phyloP scores from a whole-genome alignment of 2,329 filamentous ascomycete species.

The Byssochlamys sp. region DNA sequence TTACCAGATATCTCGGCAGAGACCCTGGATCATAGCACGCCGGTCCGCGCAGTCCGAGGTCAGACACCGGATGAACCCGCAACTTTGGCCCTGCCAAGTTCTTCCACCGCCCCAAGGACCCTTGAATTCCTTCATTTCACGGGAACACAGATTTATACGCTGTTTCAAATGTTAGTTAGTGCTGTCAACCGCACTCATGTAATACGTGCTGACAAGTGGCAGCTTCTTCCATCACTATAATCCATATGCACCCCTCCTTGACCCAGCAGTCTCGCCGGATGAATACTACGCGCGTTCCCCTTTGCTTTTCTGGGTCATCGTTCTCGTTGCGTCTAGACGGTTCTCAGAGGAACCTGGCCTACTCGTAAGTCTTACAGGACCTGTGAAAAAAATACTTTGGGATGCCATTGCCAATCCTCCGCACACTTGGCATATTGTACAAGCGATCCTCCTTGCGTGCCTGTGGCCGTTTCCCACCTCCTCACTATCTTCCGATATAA shows the following conservation, averaged over 20 bases:
- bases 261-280: constrained; percentile 1
- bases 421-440: constrained; percentile 11
- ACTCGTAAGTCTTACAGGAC: constrained; percentile 1
- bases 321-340: constrained; percentile 7
- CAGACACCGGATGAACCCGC: too few relatives aligned
- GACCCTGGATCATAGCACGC: too few relatives aligned
- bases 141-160: too few relatives aligned
- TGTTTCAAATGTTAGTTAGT: too few relatives aligned
- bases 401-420: constrained; percentile 10
- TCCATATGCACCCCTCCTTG: not conserved
- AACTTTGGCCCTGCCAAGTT: too few relatives aligned
- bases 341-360: constrained; percentile 5
- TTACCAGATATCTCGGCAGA: too few relatives aligned
- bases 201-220: too few relatives aligned
- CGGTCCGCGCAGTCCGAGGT: too few relatives aligned
- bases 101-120: too few relatives aligned
- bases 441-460: constrained; percentile 12
- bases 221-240: too few relatives aligned
- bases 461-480: constrained; percentile 16
- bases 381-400: constrained; percentile 8
- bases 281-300: constrained; percentile 4
- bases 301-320: constrained; percentile 10
- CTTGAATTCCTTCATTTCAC: too few relatives aligned
- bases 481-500: constrained; percentile 9
- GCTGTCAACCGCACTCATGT: too few relatives aligned